Conservation (phyloP, 2,329 filamentous ascomycete genomes). For the Trichoderma brevicompactum region DNA sequence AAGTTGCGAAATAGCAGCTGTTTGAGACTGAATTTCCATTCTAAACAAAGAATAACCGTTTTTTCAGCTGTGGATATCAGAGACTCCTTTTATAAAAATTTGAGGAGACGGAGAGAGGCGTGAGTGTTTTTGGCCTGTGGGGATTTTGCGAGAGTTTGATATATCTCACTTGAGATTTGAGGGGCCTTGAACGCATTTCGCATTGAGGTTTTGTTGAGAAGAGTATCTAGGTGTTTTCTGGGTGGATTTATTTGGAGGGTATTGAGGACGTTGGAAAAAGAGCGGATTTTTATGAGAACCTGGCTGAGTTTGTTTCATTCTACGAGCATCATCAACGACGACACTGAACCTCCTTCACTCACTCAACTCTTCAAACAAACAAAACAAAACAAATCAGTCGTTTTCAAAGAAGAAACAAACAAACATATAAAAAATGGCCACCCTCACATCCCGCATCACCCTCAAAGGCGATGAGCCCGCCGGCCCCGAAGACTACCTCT, state of each 20-base stretch:
- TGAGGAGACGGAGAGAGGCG: not conserved
- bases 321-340: too few species aligned
- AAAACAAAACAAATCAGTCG: not conserved
- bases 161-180: not conserved
- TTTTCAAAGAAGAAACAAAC: not conserved
- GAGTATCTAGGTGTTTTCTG: not conserved
- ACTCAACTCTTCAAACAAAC: not conserved
- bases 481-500: conserved; percentile 63
- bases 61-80: too few species aligned
- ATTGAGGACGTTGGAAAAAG: not conserved
- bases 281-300: not conserved
- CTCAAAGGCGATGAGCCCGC: conserved; percentile 34
- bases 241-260: not conserved
- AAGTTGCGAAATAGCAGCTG: too few species aligned
- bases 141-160: not conserved
- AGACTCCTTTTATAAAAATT: not conserved
- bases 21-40: too few species aligned
- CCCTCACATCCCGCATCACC: conserved; percentile 46
- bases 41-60: too few species aligned
- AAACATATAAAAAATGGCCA: conserved; percentile 34
- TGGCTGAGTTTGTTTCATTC: too few species aligned
- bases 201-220: not conserved
- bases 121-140: not conserved
- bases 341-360: too few species aligned
- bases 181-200: not conserved